Percentiles rank a stretch among this genome's conserved stretches.
These are phyloP conservation scores for Amniculicola lignicola DNA, from an alignment of 495 filamentous ascomycete species.

Conservation along the genomic window DNA sequence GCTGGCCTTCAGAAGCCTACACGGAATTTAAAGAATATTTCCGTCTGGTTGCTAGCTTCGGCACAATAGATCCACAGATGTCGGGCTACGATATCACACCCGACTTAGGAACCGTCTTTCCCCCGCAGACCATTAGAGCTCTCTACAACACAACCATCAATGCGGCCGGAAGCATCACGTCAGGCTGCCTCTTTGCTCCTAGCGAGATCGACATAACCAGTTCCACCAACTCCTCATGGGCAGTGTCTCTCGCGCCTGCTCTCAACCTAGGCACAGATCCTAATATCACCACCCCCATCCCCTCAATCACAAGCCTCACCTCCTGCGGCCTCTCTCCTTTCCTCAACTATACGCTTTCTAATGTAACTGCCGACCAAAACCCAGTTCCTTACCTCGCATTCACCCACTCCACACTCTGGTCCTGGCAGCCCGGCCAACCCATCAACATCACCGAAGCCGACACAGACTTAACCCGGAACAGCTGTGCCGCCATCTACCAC, in stretches of 20 bases:
- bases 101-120: constrained; percentile 47
- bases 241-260: constrained; percentile 35
- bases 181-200: constrained; percentile 53
- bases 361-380: constrained; percentile 50
- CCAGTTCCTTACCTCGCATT: constrained; percentile 50
- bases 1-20: constrained; percentile 60
- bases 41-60: constrained; percentile 54
- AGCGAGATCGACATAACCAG: constrained; percentile 40
- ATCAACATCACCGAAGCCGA: constrained; percentile 39
- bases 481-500: constrained; percentile 54
- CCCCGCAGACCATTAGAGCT: constrained; percentile 40
- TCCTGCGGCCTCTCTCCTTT: constrained; percentile 58
- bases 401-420: constrained; percentile 54
- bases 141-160: constrained; percentile 34
- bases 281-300: constrained; percentile 38
- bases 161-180: constrained; percentile 44
- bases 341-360: constrained; percentile 55
- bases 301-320: constrained; percentile 46
- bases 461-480: constrained; percentile 33
- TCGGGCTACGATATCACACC: constrained; percentile 48
- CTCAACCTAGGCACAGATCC: constrained; percentile 20
- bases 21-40: constrained; percentile 51
- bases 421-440: constrained; percentile 58
- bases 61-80: constrained; percentile 56
- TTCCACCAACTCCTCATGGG: constrained; percentile 58